Base-by-base conservation (phyloP, 2,329 filamentous ascomycete species). In the Paraconiothyrium sp. region DNA sequence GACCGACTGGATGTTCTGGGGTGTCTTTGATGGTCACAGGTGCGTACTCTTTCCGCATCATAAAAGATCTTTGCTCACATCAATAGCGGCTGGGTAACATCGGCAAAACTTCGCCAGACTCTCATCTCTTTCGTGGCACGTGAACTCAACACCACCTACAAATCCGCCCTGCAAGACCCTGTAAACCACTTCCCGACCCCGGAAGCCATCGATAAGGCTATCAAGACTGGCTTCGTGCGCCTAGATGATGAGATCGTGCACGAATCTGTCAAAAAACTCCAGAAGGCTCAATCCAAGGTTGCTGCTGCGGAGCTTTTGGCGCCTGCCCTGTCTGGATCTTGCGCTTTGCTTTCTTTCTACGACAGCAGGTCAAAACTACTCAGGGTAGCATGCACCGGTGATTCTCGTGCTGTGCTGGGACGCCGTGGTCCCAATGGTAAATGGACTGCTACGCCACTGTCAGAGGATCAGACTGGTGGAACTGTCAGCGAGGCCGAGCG, bases 1-100 rank as follows among this genome's bases (percentile, higher is more conserved):
- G 61, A 92, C 87, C 64, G 96, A 99, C 79, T 99, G 95, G 95
- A 98, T 98, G 93, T 99, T 99, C 79, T 99, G 96, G 95, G 95
- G 94, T 60, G 94, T 99, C 20, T 99, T 98, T 79, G 95, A 99
- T 76, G 95, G 95, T 0, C 95, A 99, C 80, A 92, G 92, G 92
- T 94, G 83, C 79, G 87, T 11, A 32, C 24, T n/a, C 20, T 13
- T 10, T 6, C 14, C 49, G 9, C 13, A 20, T 30, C 56, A 13
- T 16, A 27, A 14, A 39, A 11, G 27, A 0, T 20, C n/a, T 16
- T 56, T 32, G 27, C 48, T 41, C n/a, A 49, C 43, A 35, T 64
- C 69, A 60, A 50, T 70, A 96, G 93, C 49, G 95, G 95, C 69
- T 99, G 95, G 95, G 97, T 95, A 4, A 99, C 95, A 7, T 98